Evolutionary conservation across 352 stramenopile genomes (phyloP), one percentile per base, ranked within the genome.

Genomic region (Phytophthora foliorum): DNA sequence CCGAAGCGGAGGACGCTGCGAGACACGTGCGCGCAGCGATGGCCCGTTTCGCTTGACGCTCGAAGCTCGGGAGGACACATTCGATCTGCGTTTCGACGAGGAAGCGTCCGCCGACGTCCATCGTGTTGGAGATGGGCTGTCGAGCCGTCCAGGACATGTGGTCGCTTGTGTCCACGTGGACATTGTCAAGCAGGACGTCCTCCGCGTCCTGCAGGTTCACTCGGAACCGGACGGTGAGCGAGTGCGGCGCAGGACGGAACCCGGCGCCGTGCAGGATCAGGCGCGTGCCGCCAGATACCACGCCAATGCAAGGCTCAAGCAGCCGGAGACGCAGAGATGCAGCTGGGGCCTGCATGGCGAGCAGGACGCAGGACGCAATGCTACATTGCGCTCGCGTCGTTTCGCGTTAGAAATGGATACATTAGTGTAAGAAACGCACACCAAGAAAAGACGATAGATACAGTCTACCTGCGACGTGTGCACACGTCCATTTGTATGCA

Each of bases 31-130:
- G 57, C 19, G 69, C 66, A 2, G 67, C 71, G n/a, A 90, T 71
- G 36, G 80, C 55, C 5, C 50, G 63, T 21, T 65, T 71, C 31
- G 63, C 72, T 27, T 81, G 81, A 13, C 67, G 55, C 29, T 80
- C 72, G 56, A 92, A 86, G 49, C 58, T 80, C 45, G 80, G 84
- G 24, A 88, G 61, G 27, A 86, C 54, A 36, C 82, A 90, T 50
- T 89, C 77, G 19, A 92, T 64, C 52, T 92, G 84, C 29, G 80
- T 81, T 41, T 91, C 82, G 2, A 86, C 55, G 24, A 91, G 34
- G 57, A 88, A 92, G 9, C 52, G 68, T 11, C 68, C 84, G 14
- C 38, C 25, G 17, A 90, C 72, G 51, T 92, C 82, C 11, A 82
- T 49, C 3, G 42, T 70, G 14, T 56, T 60, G 36, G 50, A 53